A percentile compares a stretch with the other conserved stretches of the same genome.
Evolutionary conservation across 306 rosid genomes (phyloP).

Genomic region (Vigna radiata): DNA sequence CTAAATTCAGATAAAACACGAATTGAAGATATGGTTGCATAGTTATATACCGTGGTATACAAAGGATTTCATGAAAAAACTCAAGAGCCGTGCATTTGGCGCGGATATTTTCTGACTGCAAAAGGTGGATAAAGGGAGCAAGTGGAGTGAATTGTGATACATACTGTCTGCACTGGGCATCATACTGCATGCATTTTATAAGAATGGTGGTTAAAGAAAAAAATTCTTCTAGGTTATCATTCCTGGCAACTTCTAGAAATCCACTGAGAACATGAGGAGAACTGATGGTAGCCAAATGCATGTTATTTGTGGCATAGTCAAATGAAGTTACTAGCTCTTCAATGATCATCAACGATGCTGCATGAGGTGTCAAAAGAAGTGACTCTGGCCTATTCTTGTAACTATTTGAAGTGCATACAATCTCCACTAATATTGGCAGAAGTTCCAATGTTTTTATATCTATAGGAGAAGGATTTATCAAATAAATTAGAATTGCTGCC

Average conservation of each 20-base stretch:
- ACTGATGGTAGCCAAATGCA: conserved; percentile 78
- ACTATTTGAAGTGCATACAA: conserved; percentile 64
- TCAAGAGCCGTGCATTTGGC: conserved; percentile 71
- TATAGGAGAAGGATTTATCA: conserved; percentile 76
- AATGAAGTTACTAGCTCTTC: conserved; percentile 78
- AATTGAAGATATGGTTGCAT: conserved; percentile 31
- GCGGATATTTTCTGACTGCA: conserved; percentile 57
- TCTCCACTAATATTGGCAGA: conserved; percentile 71
- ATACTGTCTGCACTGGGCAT: conserved; percentile 67
- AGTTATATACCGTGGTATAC: conserved; percentile 69
- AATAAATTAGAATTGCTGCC: conserved; percentile 75
- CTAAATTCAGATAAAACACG: conserved; percentile 10
- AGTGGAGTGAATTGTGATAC: conserved; percentile 68
- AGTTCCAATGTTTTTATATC: conserved; percentile 73
- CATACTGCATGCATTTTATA: conserved; percentile 74
- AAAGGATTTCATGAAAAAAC: conserved; percentile 73
- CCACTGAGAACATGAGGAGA: conserved; percentile 73
- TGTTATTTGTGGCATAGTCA: conserved; percentile 68
- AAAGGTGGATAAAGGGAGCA: conserved; percentile 66
- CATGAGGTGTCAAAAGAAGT: conserved; percentile 68
- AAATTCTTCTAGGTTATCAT: conserved; percentile 61
- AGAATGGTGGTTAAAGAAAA: conserved; percentile 75
- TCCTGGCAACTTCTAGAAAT: conserved; percentile 69
- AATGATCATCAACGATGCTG: conserved; percentile 79
- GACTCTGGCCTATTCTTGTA: conserved; percentile 57